phyloP scores from a whole-genome alignment of 2,329 filamentous ascomycete genomes.

The Aspergillus flavus region DNA sequence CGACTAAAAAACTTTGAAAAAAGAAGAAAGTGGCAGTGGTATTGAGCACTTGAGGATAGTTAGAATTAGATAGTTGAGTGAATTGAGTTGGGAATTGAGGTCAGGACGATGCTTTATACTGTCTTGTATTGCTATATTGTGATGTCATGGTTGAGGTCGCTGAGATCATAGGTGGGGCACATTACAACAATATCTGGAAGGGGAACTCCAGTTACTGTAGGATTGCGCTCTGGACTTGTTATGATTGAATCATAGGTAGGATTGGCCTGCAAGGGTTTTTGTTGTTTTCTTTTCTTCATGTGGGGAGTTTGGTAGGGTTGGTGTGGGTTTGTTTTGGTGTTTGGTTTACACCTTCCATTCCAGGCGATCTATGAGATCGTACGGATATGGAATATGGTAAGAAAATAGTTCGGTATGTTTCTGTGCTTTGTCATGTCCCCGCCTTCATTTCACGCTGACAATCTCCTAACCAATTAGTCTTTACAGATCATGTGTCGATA shows the following conservation, averaged over 20 bases:
- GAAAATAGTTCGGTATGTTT: not conserved
- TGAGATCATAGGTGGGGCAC: constrained; percentile 25
- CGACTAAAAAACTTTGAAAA: not conserved
- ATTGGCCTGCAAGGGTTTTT: not conserved
- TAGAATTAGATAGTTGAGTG: not conserved
- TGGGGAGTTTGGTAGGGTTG: not conserved
- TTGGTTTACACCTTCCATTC: not conserved
- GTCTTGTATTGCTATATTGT: constrained; percentile 9
- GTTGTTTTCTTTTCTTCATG: not conserved
- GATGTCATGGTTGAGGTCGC: constrained; percentile 17
- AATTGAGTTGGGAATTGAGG: not conserved
- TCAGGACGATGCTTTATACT: constrained; percentile 12
- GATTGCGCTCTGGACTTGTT: not conserved
- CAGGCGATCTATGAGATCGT: not conserved
- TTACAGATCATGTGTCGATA: not conserved
- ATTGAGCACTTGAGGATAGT: not conserved
- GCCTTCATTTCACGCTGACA: not conserved
- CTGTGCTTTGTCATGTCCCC: not conserved
- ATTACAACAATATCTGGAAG: constrained; percentile 6
- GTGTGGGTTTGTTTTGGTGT: not conserved
- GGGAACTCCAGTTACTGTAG: not conserved
- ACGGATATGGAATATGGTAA: not conserved
- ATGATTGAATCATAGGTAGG: not conserved
- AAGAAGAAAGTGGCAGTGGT: not conserved
- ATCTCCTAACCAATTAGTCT: not conserved